Evolutionary conservation across 805 yeast genomes (phyloP), one percentile per base, ranked within the genome.

Genomic region (Dipodascus geniculatus): DNA sequence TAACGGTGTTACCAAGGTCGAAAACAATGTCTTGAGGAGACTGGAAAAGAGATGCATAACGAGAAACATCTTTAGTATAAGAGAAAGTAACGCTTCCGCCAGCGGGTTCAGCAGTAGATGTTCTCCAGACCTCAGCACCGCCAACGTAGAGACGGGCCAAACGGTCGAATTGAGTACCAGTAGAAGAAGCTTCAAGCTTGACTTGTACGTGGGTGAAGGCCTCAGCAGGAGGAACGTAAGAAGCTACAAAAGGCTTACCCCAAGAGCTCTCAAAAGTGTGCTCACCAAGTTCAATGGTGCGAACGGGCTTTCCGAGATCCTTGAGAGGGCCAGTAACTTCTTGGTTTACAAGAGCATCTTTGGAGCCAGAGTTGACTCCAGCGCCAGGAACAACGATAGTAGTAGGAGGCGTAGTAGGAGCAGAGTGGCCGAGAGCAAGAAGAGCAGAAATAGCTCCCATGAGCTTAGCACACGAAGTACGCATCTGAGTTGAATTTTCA

Each of bases 51-150:
- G 69, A 58, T 6, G 73, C 61, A 63, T 78, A 86, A 16, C 69
- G 64, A 2, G 89, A 74, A 1, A 86, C 75, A 63, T 88, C 96
- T 63, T 85, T 87, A 31, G 75, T 70, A 53, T 75, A 68, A 23
- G 85, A 78, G 58, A 72, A 77, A 8, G 77, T 76, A 1, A 68
- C 44, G 22, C 48, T 23, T 22, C 60, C 54, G 33, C 52, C 52
- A 4, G 59, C 79, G 1, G 96, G 96, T 67, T 87, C 96, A 16
- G 85, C 81, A 1, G 96, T 88, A 1, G 91, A 83, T 0, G 87
- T 81, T 67, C 96, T 77, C 95, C 96, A 87, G 42, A 87, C 70
- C 57, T 85, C 85, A 16, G 75, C 71, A 31, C 82, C 86, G 17
- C 65, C 70, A 8, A 70, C 23, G 50, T 64, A 69, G 9, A 71